Evolutionary conservation across 2,329 filamentous ascomycete species (phyloP).

Genomic region (Botrytis hyacinthi): DNA sequence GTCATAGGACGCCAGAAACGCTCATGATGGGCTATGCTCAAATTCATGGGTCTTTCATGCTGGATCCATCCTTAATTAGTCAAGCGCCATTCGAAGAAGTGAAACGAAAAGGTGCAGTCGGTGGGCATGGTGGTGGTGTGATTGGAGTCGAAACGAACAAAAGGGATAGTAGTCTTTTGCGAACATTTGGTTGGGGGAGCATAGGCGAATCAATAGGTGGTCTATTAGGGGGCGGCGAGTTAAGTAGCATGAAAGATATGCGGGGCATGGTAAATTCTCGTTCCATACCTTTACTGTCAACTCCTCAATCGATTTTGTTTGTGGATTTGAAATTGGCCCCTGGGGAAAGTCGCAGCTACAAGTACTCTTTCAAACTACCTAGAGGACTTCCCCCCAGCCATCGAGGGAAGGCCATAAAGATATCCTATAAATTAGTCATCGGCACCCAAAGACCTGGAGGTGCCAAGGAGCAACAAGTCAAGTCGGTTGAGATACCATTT

Average conservation of each 20-base stretch:
- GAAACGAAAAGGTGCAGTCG: slow-evolving; percentile 88
- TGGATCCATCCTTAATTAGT: slow-evolving; percentile 90
- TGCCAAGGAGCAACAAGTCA: slow-evolving; percentile 75
- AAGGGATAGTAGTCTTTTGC: slow-evolving; percentile 74
- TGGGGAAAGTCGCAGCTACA: slow-evolving; percentile 83
- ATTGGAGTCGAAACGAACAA: slow-evolving; percentile 74
- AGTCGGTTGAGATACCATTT: slow-evolving; percentile 89
- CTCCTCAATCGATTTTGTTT: slow-evolving; percentile 92
- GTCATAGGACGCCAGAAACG: slow-evolving; percentile 63
- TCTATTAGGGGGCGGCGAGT: slow-evolving; percentile 78
- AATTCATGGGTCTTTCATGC: slow-evolving; percentile 83
- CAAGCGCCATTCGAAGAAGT: slow-evolving; percentile 91
- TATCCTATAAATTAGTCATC: slow-evolving; percentile 85
- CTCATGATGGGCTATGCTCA: slow-evolving; percentile 99
- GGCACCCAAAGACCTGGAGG: slow-evolving; percentile 85
- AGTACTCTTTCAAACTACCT: slow-evolving; percentile 82
- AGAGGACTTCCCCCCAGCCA: slow-evolving; percentile 88
- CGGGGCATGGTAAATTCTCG: slow-evolving; percentile 81
- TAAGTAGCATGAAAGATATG: slow-evolving; percentile 96
- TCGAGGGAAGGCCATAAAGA: slow-evolving; percentile 89
- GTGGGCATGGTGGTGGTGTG: slow-evolving; percentile 82
- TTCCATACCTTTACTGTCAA: slow-evolving; percentile 87
- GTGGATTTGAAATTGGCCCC: slow-evolving; percentile 86
- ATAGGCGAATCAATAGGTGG: slow-evolving; percentile 87
- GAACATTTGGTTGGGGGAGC: slow-evolving; percentile 81